Evolutionary conservation across 441 rosid genomes (phyloP), one percentile per base, ranked within the genome.

Genomic region (Sinapis alba): DNA sequence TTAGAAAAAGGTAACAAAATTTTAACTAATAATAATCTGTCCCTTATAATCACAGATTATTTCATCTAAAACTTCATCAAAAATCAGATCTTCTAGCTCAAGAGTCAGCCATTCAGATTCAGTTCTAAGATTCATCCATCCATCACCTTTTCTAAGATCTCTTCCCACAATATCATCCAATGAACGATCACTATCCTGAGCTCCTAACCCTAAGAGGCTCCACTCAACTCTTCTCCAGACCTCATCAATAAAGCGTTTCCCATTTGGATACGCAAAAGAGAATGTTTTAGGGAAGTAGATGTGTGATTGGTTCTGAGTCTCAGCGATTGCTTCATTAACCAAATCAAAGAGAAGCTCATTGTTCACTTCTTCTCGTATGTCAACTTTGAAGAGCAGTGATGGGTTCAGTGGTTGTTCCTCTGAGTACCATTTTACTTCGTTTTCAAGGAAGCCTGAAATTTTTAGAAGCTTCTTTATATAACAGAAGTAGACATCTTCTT

Each of bases 401-500:
- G 92, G 93, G 74, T 87, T 78, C 66, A 95, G 26, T 23, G 93
- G 98, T 76, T 85, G 93, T 59, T 88, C 91, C 70, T 86, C 38
- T 2, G 93, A 78, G 76, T 84, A 63, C 97, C 97, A 93, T 51
- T 50, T 65, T 60, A 71, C 64, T 28, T 71, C 85, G 38, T 83
- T 83, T 36, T 75, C 84, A 0, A 82, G 82, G 72, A 90, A 80
- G 41, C 97, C 97, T 10, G 97, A 90, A 43, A 84, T 24, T 58
- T 84, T 81, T 28, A 96, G 83, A 53, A 91, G 72, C 45, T 83
- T 84, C 78, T 69, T 84, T 43, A 89, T 88, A 28, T 86, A 91
- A 68, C 71, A 79, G 82, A 85, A 88, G 76, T 83, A 86, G 1
- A 69, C 51, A 41, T 84, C 45, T 13, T 57, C 75, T 47, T 47